Base-by-base conservation (phyloP, 2,329 filamentous ascomycete species). In the Talaromyces sp. region DNA sequence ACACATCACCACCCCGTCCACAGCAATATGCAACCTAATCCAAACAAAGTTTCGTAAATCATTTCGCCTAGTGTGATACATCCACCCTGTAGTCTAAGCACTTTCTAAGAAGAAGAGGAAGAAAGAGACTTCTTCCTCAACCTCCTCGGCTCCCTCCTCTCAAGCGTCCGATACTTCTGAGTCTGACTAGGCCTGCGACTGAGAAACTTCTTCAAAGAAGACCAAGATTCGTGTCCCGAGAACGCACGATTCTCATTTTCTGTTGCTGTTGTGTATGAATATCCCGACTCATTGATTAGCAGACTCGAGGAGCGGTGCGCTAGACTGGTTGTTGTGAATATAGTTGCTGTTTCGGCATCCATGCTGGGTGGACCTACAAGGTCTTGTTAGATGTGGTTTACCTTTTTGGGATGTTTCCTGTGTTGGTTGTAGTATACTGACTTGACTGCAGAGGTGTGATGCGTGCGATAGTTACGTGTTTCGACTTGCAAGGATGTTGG, bases 111-210 rank as follows among this genome's bases (percentile, higher is more conserved):
- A 37, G 53, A 15, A 36, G 28, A 39, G 21, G 19, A 17, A 39
- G 57, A 56, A 43, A 59, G 36, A 19, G 58, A 60, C 40, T 67
- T 65, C 60, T 70, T 70, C 51, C 67, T 59, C 58, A 70, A 61
- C 37, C 68, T 63, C 53, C 69, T 69, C 50, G 68, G 66, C 57
- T 70, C 68, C 56, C 66, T 41, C 35, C 59, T 63, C 55, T 70
- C 68, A 48, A 70, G 63, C 43, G 67, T 63, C 22, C 66, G 64
- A 64, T 70, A 70, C 40, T 64, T 66, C 25, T 57, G 35, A 25
- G 25, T 54, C 46, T 64, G 64, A 52, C 65, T 69, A 48, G 63
- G 62, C 50, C 64, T 64, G 19, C 68, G 64, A 35, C 63, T 62
- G 39, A 70, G 57, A 17, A 70, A 62, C 40, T 63, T 65, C 55